Conservation (phyloP, 352 stramenopile genomes). For the Phytopythium oedochilum region DNA sequence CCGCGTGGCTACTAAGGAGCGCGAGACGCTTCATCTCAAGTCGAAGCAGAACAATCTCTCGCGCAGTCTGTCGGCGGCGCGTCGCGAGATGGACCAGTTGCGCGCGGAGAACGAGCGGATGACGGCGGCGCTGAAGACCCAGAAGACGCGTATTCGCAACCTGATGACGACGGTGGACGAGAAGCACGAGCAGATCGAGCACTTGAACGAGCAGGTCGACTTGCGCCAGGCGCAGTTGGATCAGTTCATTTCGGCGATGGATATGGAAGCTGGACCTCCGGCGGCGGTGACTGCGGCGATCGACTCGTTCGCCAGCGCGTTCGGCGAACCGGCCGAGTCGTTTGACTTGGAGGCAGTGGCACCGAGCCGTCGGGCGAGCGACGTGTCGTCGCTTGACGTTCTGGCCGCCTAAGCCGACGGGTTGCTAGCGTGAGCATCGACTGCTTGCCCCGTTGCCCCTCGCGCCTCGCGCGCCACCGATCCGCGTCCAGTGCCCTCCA, state of each 20-base stretch:
- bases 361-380: neutral
- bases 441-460: neutral
- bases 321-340: neutral
- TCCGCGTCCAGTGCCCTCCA: neutral
- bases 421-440: neutral
- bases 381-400: neutral
- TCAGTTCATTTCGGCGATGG: constrained; percentile 30
- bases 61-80: constrained; percentile 41
- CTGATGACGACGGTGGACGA: constrained; percentile 54
- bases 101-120: constrained; percentile 54
- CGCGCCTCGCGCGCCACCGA: neutral
- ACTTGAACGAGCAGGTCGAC: constrained; percentile 54
- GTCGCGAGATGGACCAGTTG: constrained; percentile 49
- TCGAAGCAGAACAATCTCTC: constrained; percentile 41
- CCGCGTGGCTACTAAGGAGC: constrained; percentile 45
- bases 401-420: neutral
- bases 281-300: constrained; percentile 17
- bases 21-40: constrained; percentile 51
- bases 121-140: constrained; percentile 43
- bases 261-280: constrained; percentile 6
- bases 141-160: constrained; percentile 48
- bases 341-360: neutral
- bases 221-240: constrained; percentile 49
- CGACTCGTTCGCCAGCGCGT: constrained; percentile 12
- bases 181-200: constrained; percentile 63